phyloP scores from a whole-genome alignment of 495 filamentous ascomycete genomes.

The Daldinia concentrica region DNA sequence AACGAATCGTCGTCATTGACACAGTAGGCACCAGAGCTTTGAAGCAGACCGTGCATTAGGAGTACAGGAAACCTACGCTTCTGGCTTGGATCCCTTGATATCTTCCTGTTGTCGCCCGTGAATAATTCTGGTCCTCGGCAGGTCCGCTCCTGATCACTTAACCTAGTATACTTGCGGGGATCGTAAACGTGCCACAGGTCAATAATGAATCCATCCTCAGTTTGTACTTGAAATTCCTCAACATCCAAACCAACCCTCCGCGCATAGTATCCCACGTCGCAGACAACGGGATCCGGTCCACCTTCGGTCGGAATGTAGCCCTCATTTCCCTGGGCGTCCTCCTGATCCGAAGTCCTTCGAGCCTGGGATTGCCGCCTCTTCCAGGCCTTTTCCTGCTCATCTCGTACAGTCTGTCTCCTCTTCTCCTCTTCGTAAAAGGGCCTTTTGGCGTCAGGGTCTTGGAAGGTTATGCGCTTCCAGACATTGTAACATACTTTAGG shows the following conservation, averaged over 20 bases:
- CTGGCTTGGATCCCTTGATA: slow-evolving; percentile 33
- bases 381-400: slow-evolving; percentile 69
- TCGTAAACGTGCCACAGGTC: slow-evolving; percentile 90
- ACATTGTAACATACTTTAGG: slow-evolving; percentile 57
- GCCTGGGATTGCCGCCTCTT: slow-evolving; percentile 54
- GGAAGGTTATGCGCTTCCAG: slow-evolving; percentile 60
- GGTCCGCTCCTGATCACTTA: slow-evolving; percentile 50
- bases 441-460: slow-evolving; percentile 65
- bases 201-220: slow-evolving; percentile 94
- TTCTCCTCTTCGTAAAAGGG: slow-evolving; percentile 76
- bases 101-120: slow-evolving; percentile 27
- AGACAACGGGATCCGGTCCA: slow-evolving; percentile 78
- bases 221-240: slow-evolving; percentile 85
- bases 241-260: slow-evolving; percentile 86
- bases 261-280: slow-evolving; percentile 88
- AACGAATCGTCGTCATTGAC: slow-evolving; percentile 89
- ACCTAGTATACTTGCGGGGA: slow-evolving; percentile 71
- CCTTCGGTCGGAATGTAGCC: slow-evolving; percentile 79
- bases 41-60: slow-evolving; percentile 87
- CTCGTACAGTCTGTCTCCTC: slow-evolving; percentile 60
- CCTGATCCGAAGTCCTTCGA: slow-evolving; percentile 43
- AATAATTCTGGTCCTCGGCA: slow-evolving; percentile 57
- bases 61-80: slow-evolving; percentile 86
- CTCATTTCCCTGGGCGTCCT: slow-evolving; percentile 54
- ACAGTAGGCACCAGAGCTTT: slow-evolving; percentile 88